Base-by-base conservation (phyloP, 2,329 filamentous ascomycete species). In the Penicillium sp. region DNA sequence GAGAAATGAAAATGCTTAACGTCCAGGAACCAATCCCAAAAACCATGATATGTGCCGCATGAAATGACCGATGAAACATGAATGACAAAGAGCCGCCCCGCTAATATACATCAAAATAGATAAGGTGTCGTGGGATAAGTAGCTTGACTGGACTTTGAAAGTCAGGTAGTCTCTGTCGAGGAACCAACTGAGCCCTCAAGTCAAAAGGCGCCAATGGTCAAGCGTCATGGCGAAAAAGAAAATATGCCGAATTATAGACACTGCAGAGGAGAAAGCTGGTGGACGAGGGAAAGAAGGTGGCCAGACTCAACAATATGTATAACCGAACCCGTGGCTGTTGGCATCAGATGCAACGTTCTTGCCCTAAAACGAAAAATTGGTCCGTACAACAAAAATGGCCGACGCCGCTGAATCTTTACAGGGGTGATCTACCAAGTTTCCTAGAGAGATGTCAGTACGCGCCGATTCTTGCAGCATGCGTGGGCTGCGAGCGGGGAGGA, bases 361-460 rank as follows among this genome's bases (percentile, higher is more conserved):
- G 14, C n/a, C n/a, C 16, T 2, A 33, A 13, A 19, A 19, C 14
- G 43, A 18, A 33, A 10, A 9, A 19, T 4, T 35, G 44, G 9
- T 35, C 16, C 11, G n/a, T 7, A 27, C 2, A 19, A 19, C 2
- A 35, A 14, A 39, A 9, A 19, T 54, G 6, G 39, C 27, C 24
- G 16, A 43, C 16, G 4, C 18, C 9, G 6, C 35, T 18, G 18
- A 22, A 19, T 37, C 11, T 6, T 4, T 53, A 7, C 14, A 22
- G 11, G 7, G 3, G 19, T 27, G 11, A 16, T 51, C 72, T 61
- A 75, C 73, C 73, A 75, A 14, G 73, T 75, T 70, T 75, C 73
- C 73, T 75, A 41, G 2, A 18, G 2, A 5, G 33, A 36, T 44
- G 54, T 62, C 50, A 60, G 46, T 19, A 35, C 50, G 6, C 13